Percentiles rank a stretch among this genome's conserved stretches.
These are phyloP conservation scores for Periconia digitata DNA, from an alignment of 2,329 filamentous ascomycete species.

Conservation along the genomic window DNA sequence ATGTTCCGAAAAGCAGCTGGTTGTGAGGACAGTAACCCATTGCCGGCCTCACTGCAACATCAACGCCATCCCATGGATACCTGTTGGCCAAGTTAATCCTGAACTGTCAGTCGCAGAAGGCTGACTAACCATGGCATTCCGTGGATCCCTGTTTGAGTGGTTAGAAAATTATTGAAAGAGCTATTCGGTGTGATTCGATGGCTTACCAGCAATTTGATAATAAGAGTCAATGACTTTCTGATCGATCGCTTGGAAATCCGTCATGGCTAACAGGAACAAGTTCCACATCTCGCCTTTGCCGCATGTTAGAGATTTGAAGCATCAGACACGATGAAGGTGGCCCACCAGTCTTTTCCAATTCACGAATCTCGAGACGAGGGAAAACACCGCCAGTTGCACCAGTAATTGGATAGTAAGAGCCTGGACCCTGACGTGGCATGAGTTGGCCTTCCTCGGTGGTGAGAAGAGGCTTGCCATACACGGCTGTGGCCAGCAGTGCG, in stretches of 20 bases:
- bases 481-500: constrained; percentile 7
- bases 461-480: constrained; percentile 8
- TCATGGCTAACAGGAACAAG: constrained; percentile 71
- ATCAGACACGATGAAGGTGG: background rate
- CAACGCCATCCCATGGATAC: constrained; percentile 56
- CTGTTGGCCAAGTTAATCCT: constrained; percentile 26
- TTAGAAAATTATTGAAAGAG: too few relatives aligned
- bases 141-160: constrained; percentile 15
- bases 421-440: constrained; percentile 9
- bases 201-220: constrained; percentile 71
- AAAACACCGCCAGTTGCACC: constrained; percentile 26
- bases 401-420: constrained; percentile 21
- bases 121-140: constrained; percentile 19
- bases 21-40: constrained; percentile 74
- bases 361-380: constrained; percentile 65
- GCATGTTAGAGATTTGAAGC: background rate
- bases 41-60: constrained; percentile 9
- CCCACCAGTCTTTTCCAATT: constrained; percentile 55
- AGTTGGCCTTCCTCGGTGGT: background rate
- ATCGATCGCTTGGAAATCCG: constrained; percentile 66
- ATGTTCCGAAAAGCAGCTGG: constrained; percentile 76
- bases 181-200: background rate
- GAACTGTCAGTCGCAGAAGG: background rate
- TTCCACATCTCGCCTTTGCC: constrained; percentile 61
- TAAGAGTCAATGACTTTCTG: constrained; percentile 67